Conservation (phyloP, 345 rosid genomes). For the Lepidium africanum region DNA sequence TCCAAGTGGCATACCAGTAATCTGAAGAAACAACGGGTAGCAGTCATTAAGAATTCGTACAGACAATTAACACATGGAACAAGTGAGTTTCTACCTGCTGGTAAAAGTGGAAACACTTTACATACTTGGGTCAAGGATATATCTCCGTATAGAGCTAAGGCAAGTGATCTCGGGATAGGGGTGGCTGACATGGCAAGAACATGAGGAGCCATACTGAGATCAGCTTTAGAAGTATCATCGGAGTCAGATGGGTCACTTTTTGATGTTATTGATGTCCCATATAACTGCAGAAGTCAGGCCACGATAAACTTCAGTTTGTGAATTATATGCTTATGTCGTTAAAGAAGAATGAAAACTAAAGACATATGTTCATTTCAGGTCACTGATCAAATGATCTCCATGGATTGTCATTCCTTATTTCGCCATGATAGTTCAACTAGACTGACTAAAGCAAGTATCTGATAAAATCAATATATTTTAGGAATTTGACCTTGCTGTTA, state of each 20-base stretch:
- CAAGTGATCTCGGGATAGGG: constrained; percentile 93
- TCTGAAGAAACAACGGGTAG: constrained; percentile 39
- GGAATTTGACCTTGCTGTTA: constrained; percentile 67
- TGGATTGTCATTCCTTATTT: neutral
- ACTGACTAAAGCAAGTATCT: neutral
- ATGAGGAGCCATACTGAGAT: constrained; percentile 83
- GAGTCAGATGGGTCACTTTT: constrained; percentile 25
- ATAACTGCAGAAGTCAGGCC: constrained; percentile 50
- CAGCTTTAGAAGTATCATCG: constrained; percentile 40
- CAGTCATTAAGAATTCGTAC: neutral
- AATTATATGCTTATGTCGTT: neutral
- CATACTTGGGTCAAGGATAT: constrained; percentile 85
- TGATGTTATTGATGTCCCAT: constrained; percentile 41
- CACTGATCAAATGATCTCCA: neutral
- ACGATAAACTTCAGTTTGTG: neutral
- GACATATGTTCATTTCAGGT: neutral
- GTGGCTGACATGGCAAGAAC: constrained; percentile 96
- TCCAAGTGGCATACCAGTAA: constrained; percentile 91
- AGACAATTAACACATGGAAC: neutral
- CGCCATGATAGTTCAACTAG: neutral
- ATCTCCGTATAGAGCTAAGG: constrained; percentile 89
- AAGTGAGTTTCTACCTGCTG: neutral
- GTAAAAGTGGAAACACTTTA: neutral
- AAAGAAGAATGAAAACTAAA: neutral
- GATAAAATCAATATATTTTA: neutral